phyloP scores from a whole-genome alignment of 768 basidiomycete genomes.

The Hebeloma cylindrosporum region DNA sequence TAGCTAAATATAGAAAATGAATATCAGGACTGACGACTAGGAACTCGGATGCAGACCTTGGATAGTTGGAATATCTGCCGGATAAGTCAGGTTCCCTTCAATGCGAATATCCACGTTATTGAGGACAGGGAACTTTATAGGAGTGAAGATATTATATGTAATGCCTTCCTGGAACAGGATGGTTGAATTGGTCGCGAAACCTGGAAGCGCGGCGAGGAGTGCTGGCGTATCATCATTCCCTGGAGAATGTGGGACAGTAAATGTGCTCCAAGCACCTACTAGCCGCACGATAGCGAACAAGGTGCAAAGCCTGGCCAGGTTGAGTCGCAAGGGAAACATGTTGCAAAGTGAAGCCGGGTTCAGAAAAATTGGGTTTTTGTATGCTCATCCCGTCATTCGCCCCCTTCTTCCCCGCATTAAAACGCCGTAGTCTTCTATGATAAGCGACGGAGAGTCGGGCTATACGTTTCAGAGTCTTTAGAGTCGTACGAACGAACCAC shows the following conservation, averaged over 20 bases:
- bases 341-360: no score
- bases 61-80: slow-evolving; percentile 47
- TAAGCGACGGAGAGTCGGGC: no score
- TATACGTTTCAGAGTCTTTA: no score
- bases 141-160: slow-evolving; percentile 62
- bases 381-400: no score
- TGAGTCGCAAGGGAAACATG: no score
- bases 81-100: slow-evolving; percentile 60
- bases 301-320: no score
- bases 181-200: slow-evolving; percentile 42
- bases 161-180: slow-evolving; percentile 57
- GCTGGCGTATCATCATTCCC: slow-evolving; percentile 54
- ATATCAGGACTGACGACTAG: neutral
- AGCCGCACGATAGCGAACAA: slow-evolving; percentile 23
- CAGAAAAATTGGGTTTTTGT: no score
- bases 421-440: no score
- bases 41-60: slow-evolving; percentile 37
- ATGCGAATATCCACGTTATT: slow-evolving; percentile 58
- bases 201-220: slow-evolving; percentile 43
- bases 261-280: slow-evolving; percentile 45
- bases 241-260: slow-evolving; percentile 47
- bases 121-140: slow-evolving; percentile 53
- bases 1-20: slow-evolving; percentile 26
- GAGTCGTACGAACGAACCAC: no score
- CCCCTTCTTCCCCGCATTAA: no score